A percentile compares a stretch with the other conserved stretches of the same genome.
Evolutionary conservation across 768 basidiomycete genomes (phyloP).

Genomic region (Xerocomellus intermedius): DNA sequence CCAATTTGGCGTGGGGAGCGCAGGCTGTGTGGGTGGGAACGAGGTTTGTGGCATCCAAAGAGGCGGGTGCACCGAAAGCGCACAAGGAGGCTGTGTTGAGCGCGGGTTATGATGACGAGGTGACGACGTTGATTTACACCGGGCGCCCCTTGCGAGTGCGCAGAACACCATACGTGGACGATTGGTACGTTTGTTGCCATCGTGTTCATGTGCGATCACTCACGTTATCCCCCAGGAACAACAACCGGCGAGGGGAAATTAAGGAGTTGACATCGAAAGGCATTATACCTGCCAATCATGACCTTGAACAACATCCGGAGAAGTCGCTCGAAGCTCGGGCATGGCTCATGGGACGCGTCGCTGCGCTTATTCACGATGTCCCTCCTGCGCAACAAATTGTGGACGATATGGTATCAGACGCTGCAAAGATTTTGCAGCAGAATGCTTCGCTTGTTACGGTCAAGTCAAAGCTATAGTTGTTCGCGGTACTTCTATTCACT

Average conservation of each 20-base stretch:
- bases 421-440: constrained; percentile 45
- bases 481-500: no score
- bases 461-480: constrained; percentile 50
- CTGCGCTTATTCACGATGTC: constrained; percentile 70
- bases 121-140: constrained; percentile 85
- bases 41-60: constrained; percentile 79
- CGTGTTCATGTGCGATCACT: background rate
- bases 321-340: constrained; percentile 62
- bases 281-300: constrained; percentile 70
- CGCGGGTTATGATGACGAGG: constrained; percentile 74
- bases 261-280: constrained; percentile 79
- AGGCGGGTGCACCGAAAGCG: constrained; percentile 77
- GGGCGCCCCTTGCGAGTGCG: constrained; percentile 86
- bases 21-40: constrained; percentile 89
- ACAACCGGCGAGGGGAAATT: constrained; percentile 77
- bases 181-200: constrained; percentile 55
- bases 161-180: constrained; percentile 79
- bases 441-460: constrained; percentile 38
- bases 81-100: constrained; percentile 79
- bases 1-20: constrained; percentile 87
- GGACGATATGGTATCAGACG: constrained; percentile 72
- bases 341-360: constrained; percentile 86
- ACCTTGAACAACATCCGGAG: constrained; percentile 79
- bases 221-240: constrained; percentile 50
- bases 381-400: constrained; percentile 82